These are phyloP conservation scores for Ophiostoma australiae DNA, from an alignment of 2,329 filamentous ascomycete species.

Conservation along the genomic window DNA sequence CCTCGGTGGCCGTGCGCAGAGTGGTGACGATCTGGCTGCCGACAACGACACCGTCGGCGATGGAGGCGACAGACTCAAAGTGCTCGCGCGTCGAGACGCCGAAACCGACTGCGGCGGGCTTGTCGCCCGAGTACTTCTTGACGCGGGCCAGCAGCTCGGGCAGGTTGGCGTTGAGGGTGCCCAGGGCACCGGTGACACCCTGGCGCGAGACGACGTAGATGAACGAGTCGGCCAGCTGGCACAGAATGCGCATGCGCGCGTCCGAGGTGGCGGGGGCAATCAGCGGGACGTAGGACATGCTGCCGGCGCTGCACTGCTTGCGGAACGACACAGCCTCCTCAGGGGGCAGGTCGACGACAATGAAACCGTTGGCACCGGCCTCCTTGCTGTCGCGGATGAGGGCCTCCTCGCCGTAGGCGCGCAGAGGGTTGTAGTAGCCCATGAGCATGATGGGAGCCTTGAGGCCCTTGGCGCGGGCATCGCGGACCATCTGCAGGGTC, in stretches of 20 bases:
- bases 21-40: slow-evolving; percentile 91
- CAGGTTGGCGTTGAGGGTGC: slow-evolving; percentile 73
- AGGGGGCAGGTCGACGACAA: slow-evolving; percentile 90
- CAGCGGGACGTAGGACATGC: slow-evolving; percentile 91
- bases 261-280: slow-evolving; percentile 94
- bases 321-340: slow-evolving; percentile 94
- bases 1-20: slow-evolving; percentile 54
- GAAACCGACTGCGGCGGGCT: slow-evolving; percentile 89
- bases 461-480: slow-evolving; percentile 71
- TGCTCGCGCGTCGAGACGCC: slow-evolving; percentile 94
- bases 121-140: slow-evolving; percentile 85
- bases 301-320: slow-evolving; percentile 71
- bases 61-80: slow-evolving; percentile 75
- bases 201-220: slow-evolving; percentile 98
- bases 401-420: slow-evolving; percentile 89
- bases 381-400: slow-evolving; percentile 78
- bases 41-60: slow-evolving; percentile 93
- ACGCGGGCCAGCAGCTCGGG: slow-evolving; percentile 78
- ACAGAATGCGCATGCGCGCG: slow-evolving; percentile 88
- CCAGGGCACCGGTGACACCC: slow-evolving; percentile 90
- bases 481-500: slow-evolving; percentile 76
- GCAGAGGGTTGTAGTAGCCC: slow-evolving; percentile 97
- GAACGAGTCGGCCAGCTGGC: slow-evolving; percentile 95
- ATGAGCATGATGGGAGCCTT: slow-evolving; percentile 83
- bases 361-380: slow-evolving; percentile 90